These are phyloP conservation scores for Asterella californica DNA, from an alignment of 225 moss, liverwort and hornwort genomes.

Conservation along the genomic window DNA sequence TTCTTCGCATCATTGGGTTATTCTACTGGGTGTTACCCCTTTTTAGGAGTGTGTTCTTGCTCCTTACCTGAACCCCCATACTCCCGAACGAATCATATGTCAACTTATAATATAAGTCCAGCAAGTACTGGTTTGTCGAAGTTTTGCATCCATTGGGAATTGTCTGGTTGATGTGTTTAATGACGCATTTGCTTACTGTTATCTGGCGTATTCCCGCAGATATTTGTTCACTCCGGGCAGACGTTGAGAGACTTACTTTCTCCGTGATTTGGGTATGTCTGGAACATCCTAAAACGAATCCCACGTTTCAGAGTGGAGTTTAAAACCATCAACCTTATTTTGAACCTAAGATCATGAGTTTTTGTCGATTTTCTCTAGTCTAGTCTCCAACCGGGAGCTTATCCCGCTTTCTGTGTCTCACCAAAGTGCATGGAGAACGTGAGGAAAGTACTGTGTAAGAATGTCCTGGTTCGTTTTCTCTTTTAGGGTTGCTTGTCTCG, in stretches of 20 bases:
- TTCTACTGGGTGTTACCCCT: too few relatives aligned
- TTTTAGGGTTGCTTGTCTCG: neutral
- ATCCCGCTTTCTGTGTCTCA: neutral
- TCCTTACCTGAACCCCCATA: too few relatives aligned
- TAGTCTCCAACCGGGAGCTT: neutral
- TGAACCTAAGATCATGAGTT: neutral
- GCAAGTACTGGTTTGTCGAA: neutral
- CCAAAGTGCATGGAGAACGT: neutral
- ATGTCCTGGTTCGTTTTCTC: neutral
- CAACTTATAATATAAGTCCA: neutral
- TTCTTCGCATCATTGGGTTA: too few relatives aligned
- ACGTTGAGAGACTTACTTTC: constrained; percentile 89
- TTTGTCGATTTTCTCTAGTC: neutral
- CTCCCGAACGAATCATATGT: too few relatives aligned
- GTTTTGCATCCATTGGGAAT: neutral
- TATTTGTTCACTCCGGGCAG: constrained; percentile 95
- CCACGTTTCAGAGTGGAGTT: neutral
- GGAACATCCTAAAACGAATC: neutral
- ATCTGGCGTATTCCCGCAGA: constrained; percentile 43
- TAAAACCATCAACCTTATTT: neutral
- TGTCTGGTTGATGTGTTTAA: neutral
- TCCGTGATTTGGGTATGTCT: constrained; percentile 88
- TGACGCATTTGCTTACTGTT: neutral
- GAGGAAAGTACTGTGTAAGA: neutral
- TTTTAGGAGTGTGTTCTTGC: too few relatives aligned